Percentiles rank a stretch among this genome's conserved stretches.
phyloP scores from a whole-genome alignment of 768 basidiomycete species.

The Dacryopinax spathularia region DNA sequence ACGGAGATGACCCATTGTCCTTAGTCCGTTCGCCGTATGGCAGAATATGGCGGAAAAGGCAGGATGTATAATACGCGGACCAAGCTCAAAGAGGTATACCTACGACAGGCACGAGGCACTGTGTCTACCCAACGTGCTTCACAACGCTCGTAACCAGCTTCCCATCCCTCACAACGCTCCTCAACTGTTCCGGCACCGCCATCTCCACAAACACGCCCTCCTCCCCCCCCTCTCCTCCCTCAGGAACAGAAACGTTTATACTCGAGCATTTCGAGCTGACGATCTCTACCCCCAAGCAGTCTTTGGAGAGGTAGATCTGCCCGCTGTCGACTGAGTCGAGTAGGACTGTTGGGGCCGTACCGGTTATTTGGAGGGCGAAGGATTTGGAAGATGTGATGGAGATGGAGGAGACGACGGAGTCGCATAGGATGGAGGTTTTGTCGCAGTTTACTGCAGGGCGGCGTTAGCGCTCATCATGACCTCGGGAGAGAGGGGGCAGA shows the following conservation, averaged over 20 bases:
- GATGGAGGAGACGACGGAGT: constrained; percentile 84
- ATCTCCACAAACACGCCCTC: constrained; percentile 84
- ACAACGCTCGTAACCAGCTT: constrained; percentile 80
- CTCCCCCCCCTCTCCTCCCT: constrained; percentile 75
- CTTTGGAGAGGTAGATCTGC: constrained; percentile 81
- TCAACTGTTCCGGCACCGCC: constrained; percentile 91
- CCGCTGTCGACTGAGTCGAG: constrained; percentile 92
- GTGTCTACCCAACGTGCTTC: constrained; percentile 45
- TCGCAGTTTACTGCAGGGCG: constrained; percentile 57
- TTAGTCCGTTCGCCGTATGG: no score
- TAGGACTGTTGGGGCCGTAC: constrained; percentile 79
- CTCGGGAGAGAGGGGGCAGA: neutral
- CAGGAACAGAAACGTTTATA: constrained; percentile 80
- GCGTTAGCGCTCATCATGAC: no score
- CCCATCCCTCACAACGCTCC: constrained; percentile 62
- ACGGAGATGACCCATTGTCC: no score
- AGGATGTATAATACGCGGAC: neutral
- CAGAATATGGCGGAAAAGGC: neutral
- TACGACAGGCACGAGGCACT: neutral
- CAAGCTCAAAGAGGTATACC: neutral
- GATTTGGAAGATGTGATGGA: constrained; percentile 84
- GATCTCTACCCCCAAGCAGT: constrained; percentile 66
- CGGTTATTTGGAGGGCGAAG: constrained; percentile 84
- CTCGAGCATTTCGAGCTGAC: constrained; percentile 87
- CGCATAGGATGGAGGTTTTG: constrained; percentile 76